Percentiles rank a stretch among this genome's conserved stretches.
phyloP scores from a whole-genome alignment of 1,284 basidiomycete species.

The Moesziomyces sp. region DNA sequence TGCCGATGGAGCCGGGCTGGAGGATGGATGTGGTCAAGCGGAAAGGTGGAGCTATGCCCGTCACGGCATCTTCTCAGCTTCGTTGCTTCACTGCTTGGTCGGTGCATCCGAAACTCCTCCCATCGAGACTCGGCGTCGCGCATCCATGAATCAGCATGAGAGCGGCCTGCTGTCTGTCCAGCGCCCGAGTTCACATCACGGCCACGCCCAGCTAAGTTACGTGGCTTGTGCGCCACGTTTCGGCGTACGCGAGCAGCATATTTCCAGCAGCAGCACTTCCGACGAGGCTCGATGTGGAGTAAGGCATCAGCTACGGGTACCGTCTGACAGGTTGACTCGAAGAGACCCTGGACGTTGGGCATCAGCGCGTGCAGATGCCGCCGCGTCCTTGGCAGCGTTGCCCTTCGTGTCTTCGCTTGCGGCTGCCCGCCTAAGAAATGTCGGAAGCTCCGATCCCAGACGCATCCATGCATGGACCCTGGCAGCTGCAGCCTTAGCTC shows the following conservation, averaged over 20 bases:
- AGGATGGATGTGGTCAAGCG: not conserved
- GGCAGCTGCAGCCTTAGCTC: constrained; percentile 10
- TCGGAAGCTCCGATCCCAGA: not conserved
- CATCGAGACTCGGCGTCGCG: too few relatives aligned
- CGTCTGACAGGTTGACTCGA: not conserved
- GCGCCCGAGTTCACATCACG: not conserved
- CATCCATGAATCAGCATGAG: not conserved
- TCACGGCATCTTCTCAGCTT: not conserved
- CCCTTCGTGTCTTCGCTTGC: not conserved
- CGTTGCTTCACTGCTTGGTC: not conserved
- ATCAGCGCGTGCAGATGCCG: not conserved
- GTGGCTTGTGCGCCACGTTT: not conserved
- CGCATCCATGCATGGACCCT: constrained; percentile 1
- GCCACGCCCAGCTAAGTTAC: not conserved
- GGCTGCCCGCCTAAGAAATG: not conserved
- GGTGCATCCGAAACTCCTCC: not conserved
- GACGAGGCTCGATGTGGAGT: not conserved
- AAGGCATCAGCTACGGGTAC: too few relatives aligned
- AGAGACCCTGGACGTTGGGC: not conserved
- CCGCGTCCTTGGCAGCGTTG: not conserved
- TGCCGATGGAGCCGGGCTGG: too few relatives aligned
- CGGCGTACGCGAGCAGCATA: too few relatives aligned
- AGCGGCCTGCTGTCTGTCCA: not conserved
- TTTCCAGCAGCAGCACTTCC: not conserved
- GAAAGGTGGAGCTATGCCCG: not conserved